phyloP scores from a whole-genome alignment of 495 filamentous ascomycete species.

The Hypomontagnella monticulosa region DNA sequence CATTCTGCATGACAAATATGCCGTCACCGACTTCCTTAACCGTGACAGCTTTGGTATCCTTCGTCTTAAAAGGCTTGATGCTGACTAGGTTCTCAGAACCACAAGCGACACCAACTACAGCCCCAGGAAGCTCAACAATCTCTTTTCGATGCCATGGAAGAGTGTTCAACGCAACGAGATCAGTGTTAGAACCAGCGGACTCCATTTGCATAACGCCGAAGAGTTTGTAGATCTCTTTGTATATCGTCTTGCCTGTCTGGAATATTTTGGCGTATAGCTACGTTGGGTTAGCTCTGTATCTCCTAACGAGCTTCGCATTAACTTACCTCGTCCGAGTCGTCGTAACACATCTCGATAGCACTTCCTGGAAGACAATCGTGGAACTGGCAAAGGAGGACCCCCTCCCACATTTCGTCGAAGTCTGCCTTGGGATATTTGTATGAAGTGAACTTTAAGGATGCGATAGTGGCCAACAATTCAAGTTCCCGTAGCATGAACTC shows the following conservation, averaged over 20 bases:
- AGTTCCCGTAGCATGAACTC: conserved; percentile 87
- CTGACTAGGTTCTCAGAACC: conserved; percentile 59
- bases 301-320: background rate
- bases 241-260: conserved; percentile 72
- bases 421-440: conserved; percentile 93
- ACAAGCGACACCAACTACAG: conserved; percentile 57
- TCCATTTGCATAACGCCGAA: conserved; percentile 66
- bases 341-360: conserved; percentile 95
- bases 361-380: conserved; percentile 97
- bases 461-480: conserved; percentile 87
- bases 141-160: conserved; percentile 83
- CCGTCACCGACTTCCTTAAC: conserved; percentile 72
- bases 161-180: conserved; percentile 76
- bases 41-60: conserved; percentile 60
- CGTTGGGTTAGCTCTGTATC: conserved; percentile 18
- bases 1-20: conserved; percentile 81
- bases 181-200: conserved; percentile 40
- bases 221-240: conserved; percentile 72
- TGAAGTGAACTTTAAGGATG: conserved; percentile 71
- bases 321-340: conserved; percentile 81
- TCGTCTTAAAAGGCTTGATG: conserved; percentile 58
- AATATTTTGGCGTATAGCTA: conserved; percentile 86
- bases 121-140: conserved; percentile 68
- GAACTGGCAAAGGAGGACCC: conserved; percentile 87
- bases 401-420: conserved; percentile 95